These are phyloP conservation scores for Pouteria glomerata DNA, from an alignment of 148 eudicot species.

Conservation along the genomic window DNA sequence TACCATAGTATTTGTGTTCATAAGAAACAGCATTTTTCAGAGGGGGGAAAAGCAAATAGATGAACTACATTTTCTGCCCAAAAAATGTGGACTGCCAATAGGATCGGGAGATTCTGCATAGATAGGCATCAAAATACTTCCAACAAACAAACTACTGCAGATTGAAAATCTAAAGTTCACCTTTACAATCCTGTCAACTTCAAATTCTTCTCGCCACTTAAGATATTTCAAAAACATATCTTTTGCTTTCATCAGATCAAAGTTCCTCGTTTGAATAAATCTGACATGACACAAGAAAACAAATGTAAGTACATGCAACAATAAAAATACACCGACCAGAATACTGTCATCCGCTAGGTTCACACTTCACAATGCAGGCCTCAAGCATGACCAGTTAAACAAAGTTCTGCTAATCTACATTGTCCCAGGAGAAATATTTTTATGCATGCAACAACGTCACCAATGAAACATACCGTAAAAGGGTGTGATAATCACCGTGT, in stretches of 20 bases:
- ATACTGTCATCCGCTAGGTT: too few relatives aligned
- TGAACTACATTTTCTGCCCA: not conserved
- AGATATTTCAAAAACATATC: slow-evolving; percentile 42
- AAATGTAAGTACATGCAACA: not conserved
- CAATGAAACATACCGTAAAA: slow-evolving; percentile 30
- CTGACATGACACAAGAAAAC: slow-evolving; percentile 22
- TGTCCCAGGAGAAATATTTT: too few relatives aligned
- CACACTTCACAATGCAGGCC: not conserved
- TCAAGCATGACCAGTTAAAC: too few relatives aligned
- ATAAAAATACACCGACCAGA: too few relatives aligned
- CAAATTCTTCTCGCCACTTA: slow-evolving; percentile 51
- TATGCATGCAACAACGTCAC: not conserved
- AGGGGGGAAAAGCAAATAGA: not conserved
- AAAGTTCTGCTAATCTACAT: too few relatives aligned
- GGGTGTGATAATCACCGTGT: slow-evolving; percentile 44
- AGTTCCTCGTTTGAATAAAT: slow-evolving; percentile 46
- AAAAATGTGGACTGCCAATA: not conserved
- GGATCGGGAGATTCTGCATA: not conserved
- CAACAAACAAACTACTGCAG: not conserved
- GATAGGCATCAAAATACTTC: not conserved
- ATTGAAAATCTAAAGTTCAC: slow-evolving; percentile 12
- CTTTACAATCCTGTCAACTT: slow-evolving; percentile 46
- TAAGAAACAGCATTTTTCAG: not conserved
- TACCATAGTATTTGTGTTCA: not conserved
- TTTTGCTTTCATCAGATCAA: slow-evolving; percentile 48